Conservation (phyloP, 208 protist genomes). For the Trypanosoma cruzi region DNA sequence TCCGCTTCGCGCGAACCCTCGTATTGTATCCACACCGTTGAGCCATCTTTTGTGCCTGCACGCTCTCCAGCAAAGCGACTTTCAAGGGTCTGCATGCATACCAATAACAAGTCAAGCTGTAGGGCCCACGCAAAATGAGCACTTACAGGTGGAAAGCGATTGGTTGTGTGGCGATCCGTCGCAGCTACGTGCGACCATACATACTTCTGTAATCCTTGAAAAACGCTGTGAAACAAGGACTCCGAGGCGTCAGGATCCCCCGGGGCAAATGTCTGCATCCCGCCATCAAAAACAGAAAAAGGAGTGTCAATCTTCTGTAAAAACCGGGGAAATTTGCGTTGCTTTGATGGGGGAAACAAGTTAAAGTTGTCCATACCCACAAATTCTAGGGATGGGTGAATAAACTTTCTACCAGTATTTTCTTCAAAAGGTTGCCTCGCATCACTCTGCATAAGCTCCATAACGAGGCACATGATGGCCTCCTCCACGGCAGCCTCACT, state of each 20-base stretch:
- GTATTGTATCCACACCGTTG: constrained; percentile 65
- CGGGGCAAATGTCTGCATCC: constrained; percentile 51
- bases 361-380: constrained; percentile 54
- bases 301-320: not conserved
- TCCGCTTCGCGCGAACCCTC: constrained; percentile 50
- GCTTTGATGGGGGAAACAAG: not conserved
- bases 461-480: constrained; percentile 30
- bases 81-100: constrained; percentile 62
- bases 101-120: constrained; percentile 60
- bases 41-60: constrained; percentile 6
- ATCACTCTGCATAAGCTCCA: constrained; percentile 29
- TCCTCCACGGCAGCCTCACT: constrained; percentile 29
- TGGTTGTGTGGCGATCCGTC: not conserved
- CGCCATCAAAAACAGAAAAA: constrained; percentile 40
- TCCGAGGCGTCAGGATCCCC: constrained; percentile 34
- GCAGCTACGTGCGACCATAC: constrained; percentile 57
- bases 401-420: not conserved
- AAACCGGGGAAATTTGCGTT: not conserved
- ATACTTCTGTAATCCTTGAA: constrained; percentile 66
- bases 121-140: constrained; percentile 61
- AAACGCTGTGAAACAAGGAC: constrained; percentile 51
- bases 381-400: constrained; percentile 40
- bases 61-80: constrained; percentile 30
- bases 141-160: constrained; percentile 34
- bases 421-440: constrained; percentile 12